A percentile compares a stretch with the other conserved stretches of the same genome.
Evolutionary conservation across 495 filamentous ascomycete genomes (phyloP).

Genomic region (Penicillium manginii): DNA sequence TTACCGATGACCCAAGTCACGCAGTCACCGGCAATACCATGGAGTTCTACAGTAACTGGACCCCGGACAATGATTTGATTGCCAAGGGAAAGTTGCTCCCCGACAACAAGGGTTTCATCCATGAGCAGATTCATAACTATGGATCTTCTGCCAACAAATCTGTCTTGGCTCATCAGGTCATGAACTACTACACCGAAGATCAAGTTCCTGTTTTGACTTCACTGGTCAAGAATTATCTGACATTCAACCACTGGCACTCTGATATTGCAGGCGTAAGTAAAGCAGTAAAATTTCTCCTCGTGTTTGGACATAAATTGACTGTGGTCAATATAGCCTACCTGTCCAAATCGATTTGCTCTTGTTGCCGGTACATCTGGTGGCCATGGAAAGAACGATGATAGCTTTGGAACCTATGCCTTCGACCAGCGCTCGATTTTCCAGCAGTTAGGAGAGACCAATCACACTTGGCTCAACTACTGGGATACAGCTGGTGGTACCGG

Average conservation of each 20-base stretch:
- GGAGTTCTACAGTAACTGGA: conserved; percentile 49
- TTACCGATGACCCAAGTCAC: conserved; percentile 54
- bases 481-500: conserved; percentile 22
- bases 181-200: conserved; percentile 54
- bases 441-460: conserved; percentile 42
- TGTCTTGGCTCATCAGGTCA: conserved; percentile 40
- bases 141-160: conserved; percentile 33
- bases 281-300: neutral
- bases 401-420: conserved; percentile 32
- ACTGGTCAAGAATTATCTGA: conserved; percentile 51
- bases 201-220: conserved; percentile 48
- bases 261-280: conserved; percentile 47
- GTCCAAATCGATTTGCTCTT: conserved; percentile 49
- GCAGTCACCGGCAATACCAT: conserved; percentile 52
- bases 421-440: conserved; percentile 52
- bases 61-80: conserved; percentile 42
- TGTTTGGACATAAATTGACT: neutral
- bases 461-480: conserved; percentile 56
- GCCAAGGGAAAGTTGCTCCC: conserved; percentile 32
- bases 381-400: conserved; percentile 48
- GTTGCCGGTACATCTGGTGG: conserved; percentile 52
- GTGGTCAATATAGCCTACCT: conserved; percentile 36
- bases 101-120: conserved; percentile 46
- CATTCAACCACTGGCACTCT: conserved; percentile 57
- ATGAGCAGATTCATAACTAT: conserved; percentile 44